Base-by-base conservation (phyloP, 2,329 filamentous ascomycete genomes). In the Zelopaecilomyces penicillatus region DNA sequence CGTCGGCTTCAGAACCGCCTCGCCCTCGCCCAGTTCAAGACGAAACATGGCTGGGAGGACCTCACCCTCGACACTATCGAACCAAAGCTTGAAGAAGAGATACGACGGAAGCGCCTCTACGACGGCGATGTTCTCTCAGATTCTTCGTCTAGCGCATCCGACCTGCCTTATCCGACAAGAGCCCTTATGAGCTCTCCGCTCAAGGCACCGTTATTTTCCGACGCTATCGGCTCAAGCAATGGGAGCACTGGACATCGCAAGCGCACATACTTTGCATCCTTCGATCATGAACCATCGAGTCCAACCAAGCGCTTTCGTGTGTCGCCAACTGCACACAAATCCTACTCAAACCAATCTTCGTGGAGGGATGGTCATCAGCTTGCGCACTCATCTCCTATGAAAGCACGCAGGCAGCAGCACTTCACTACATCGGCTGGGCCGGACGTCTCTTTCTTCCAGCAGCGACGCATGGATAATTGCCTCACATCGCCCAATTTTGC, bases 21-120 rank as follows among this genome's bases (percentile, higher is more conserved):
- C 48, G 91, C 93, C 47, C 80, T 97, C 52, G 93, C 93, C 62
- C 93, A 94, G 66, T 93, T 96, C 77, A 97, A 97, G 71, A 89
- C 93, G 54, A 89, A 94, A 68, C 85, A 95, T 70, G 90, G 90
- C 63, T 94, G 89, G 83, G 85, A 96, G 67, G 87, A 93, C 65
- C 77, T 95, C 62, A 87, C 85, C 51, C 79, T 94, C 59, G 87
- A 89, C 62, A 82, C 75, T 50, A 87, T 95, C 67, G 88, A 95
- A 67, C 87, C 88, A 42, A 85, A 83, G 62, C 71, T 91, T 51
- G 84, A 91, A 61, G 79, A 89, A 61, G 80, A 91, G 66, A 74
- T 90, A 61, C 80, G 84, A 67, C 77, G 82, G 55, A 85, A 83
- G 67, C 78, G 85, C 56, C 73, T 82, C 44, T 71, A 72, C 52